phyloP scores from a whole-genome alignment of 2,329 filamentous ascomycete species.

The Ophiostoma populinum region DNA sequence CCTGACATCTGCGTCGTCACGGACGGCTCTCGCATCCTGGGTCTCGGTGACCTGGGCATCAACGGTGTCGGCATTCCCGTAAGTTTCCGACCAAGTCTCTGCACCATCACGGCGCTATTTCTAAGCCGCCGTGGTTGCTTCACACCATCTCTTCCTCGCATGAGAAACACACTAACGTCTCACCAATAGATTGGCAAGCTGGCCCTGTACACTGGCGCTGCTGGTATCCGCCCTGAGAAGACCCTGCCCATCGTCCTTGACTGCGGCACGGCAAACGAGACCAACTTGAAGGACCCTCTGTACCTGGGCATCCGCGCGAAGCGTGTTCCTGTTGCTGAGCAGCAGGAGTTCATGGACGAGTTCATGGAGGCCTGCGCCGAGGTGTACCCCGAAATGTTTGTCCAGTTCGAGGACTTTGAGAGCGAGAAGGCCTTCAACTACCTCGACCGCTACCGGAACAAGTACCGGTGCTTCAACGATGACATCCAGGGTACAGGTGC shows the following conservation, averaged over 20 bases:
- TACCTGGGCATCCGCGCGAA: slow-evolving; percentile 81
- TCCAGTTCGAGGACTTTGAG: slow-evolving; percentile 97
- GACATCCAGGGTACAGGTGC: slow-evolving; percentile 96
- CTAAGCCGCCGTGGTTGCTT: no score
- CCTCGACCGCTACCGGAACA: slow-evolving; percentile 72
- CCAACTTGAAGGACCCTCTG: slow-evolving; percentile 50
- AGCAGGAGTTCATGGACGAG: slow-evolving; percentile 89
- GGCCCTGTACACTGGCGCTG: slow-evolving; percentile 84
- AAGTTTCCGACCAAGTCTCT: slow-evolving; percentile 25
- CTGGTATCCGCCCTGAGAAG: slow-evolving; percentile 80
- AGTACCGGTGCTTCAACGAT: slow-evolving; percentile 94
- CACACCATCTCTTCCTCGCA: not conserved
- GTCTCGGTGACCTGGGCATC: slow-evolving; percentile 85
- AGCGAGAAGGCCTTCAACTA: slow-evolving; percentile 82
- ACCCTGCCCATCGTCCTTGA: slow-evolving; percentile 57
- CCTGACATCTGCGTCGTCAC: slow-evolving; percentile 96
- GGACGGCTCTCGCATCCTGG: slow-evolving; percentile 82
- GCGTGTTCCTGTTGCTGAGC: slow-evolving; percentile 60
- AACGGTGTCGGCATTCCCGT: slow-evolving; percentile 96
- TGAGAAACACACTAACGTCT: slow-evolving; percentile 10
- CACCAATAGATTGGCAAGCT: slow-evolving; percentile 88
- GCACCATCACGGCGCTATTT: no score
- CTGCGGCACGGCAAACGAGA: slow-evolving; percentile 48
- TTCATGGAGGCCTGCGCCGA: slow-evolving; percentile 86
- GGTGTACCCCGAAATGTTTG: slow-evolving; percentile 46